Evolutionary conservation across 2,329 filamentous ascomycete genomes (phyloP).

Genomic region (Colletotrichum spinosum): DNA sequence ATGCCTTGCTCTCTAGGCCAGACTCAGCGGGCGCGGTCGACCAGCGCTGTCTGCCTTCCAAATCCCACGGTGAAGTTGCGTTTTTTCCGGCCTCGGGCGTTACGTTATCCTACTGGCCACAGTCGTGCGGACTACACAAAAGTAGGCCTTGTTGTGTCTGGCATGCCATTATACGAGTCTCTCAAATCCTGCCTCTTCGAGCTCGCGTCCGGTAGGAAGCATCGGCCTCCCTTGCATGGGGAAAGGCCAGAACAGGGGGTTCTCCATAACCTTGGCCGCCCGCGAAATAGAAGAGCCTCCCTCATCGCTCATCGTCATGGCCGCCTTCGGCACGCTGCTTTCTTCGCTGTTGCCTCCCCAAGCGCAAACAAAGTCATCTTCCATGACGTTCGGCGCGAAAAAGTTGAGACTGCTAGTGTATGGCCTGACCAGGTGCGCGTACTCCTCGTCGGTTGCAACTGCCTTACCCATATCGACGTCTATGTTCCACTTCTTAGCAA

Average conservation of each 20-base stretch:
- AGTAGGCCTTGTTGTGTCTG: too few species aligned
- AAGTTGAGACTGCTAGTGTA: conserved; percentile 67
- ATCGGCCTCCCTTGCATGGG: conserved; percentile 70
- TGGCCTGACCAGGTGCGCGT: conserved; percentile 57
- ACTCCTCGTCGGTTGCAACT: conserved; percentile 47
- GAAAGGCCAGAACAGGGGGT: conserved; percentile 71
- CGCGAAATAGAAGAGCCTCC: conserved; percentile 36
- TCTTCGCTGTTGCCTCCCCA: conserved; percentile 51
- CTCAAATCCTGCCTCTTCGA: conserved; percentile 66
- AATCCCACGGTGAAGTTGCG: conserved; percentile 1
- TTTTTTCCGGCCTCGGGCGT: too few species aligned
- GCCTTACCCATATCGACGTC: conserved; percentile 56
- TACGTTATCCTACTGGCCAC: too few species aligned
- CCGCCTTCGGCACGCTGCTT: conserved; percentile 22
- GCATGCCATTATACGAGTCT: conserved; percentile 43
- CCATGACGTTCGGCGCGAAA: conserved; percentile 62
- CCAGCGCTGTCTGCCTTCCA: conserved; percentile 3
- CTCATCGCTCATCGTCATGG: conserved; percentile 16
- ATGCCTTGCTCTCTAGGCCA: conserved; percentile 28
- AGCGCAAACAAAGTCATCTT: conserved; percentile 60
- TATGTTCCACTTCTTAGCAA: conserved; percentile 70
- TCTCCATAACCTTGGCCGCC: conserved; percentile 56
- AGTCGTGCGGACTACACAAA: too few species aligned
- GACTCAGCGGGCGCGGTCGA: conserved; percentile 25
- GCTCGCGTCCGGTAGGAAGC: conserved; percentile 57